Evolutionary conservation across 306 rosid genomes (phyloP), one percentile per base, ranked within the genome.

Genomic region (Quercus alba): DNA sequence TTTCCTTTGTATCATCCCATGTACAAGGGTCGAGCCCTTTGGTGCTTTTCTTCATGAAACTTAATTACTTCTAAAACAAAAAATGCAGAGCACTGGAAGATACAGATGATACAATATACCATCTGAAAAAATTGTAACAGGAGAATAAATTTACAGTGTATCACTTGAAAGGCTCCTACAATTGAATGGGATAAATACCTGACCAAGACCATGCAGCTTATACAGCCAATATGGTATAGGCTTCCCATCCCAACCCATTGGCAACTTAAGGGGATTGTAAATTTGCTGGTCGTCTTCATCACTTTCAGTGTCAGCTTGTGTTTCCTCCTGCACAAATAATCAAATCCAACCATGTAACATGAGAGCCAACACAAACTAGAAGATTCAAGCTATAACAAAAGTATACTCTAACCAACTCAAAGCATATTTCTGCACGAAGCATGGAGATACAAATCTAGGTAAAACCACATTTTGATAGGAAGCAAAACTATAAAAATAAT

Each of bases 191-290:
- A 76, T 73, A 84, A 77, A 68, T 94, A 94, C 99, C 99, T 95
- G 99, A 76, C 99, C 98, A 74, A 95, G 96, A 81, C 99, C 99
- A 78, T 93, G 99, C 77, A 95, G 93, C 87, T 95, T 95, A 86
- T 95, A 95, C 72, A 95, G 90, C 99, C 99, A 95, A 68, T 95
- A 95, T 58, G 99, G 99, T 78, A 95, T 95, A 56, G 99, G 99
- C 81, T 95, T 95, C 74, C 99, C 99, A 83, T 95, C 99, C 99
- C 99, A 95, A 61, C 98, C 99, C 99, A 95, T 95, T 38, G 99
- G 99, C 88, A 95, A 84, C 82, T 95, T 95, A 56, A 95, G 93
- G 86, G 99, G 99, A 86, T 95, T 95, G 78, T 95, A 95, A 75
- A 95, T 93, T 87, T 95, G 99, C 84, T 95, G 98, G 77, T 95